Base-by-base conservation (phyloP, 495 filamentous ascomycete species). In the Parmelia sp. region DNA sequence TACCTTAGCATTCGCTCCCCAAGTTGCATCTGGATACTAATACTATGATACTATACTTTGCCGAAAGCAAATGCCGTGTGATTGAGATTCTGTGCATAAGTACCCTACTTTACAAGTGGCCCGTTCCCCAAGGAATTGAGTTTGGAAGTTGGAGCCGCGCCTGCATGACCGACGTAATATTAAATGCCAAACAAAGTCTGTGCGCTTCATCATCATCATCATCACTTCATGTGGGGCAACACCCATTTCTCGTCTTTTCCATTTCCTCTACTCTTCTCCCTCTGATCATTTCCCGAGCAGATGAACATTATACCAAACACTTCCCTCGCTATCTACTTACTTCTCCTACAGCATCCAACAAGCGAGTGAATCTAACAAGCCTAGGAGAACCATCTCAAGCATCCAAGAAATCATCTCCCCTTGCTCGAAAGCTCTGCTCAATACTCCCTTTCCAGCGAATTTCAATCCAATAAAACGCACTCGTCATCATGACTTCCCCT, bases 401-500 rank as follows among this genome's bases (percentile, higher is more conserved):
- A n/a, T 63, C 60, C 45, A 45, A 51, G 51, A 44, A 17, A 36
- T 33, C 21, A 31, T 27, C 40, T 51, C 35, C 56, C 47, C 59
- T 63, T 23, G 39, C 44, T 14, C 39, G 31, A 8, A 39, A 31
- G 25, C 51, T 58, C 44, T 33, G 21, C 17, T 33, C 17, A 33
- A 7, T 31, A 36, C 0, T 65, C n/a, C 60, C 33, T 35, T 31
- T 58, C 49, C 56, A 57, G 57, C 33, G 53, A 23, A 35, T 60
- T 40, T 27, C 27, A 49, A 14, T 59, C 42, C 60, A 71, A 72
- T 63, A 63, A 33, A 74, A 74, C 70, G 65, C 74, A n/a, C n/a
- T n/a, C n/a, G n/a, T n/a, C 63, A 71, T 60, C 57, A 71, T 74
- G 68, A 40, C 72, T 65, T 69, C 70, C 19, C 82, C 85, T 55